Conservation (phyloP, 1,139 yeast species). For the Pichia sp. region DNA sequence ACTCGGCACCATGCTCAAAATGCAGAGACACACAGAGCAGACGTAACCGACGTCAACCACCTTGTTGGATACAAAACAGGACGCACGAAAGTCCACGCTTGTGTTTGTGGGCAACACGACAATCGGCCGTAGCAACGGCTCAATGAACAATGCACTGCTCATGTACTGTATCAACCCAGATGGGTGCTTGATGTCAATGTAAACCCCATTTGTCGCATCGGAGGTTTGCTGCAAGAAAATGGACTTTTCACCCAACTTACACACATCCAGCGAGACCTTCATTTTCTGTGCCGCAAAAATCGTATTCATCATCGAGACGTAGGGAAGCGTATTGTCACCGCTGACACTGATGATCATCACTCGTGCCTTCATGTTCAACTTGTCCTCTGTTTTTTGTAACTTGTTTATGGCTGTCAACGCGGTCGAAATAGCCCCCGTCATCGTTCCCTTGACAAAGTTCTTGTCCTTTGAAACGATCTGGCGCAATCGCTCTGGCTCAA, state of each 20-base stretch:
- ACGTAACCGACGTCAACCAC: conserved; percentile 92
- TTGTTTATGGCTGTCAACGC: conserved; percentile 80
- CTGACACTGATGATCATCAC: conserved; percentile 71
- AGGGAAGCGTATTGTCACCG: conserved; percentile 75
- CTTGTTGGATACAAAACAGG: conserved; percentile 84
- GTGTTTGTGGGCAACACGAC: conserved; percentile 80
- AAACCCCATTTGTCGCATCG: conserved; percentile 91
- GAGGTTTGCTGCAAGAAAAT: conserved; percentile 93
- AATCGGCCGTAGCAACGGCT: conserved; percentile 71
- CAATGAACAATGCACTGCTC: conserved; percentile 69
- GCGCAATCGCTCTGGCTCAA: conserved; percentile 26
- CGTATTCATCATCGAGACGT: conserved; percentile 91
- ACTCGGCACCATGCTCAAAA: conserved; percentile 48
- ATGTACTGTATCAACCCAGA: conserved; percentile 75
- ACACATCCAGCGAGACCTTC: conserved; percentile 86
- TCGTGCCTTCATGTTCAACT: conserved; percentile 57
- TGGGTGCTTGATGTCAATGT: conserved; percentile 69
- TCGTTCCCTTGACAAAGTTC: conserved; percentile 40
- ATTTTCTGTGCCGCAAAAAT: conserved; percentile 94
- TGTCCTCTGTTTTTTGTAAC: conserved; percentile 48
- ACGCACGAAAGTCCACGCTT: conserved; percentile 89
- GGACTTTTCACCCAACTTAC: conserved; percentile 72
- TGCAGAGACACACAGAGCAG: conserved; percentile 92
- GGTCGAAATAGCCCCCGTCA: conserved; percentile 75
- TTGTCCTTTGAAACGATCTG: conserved; percentile 22